Evolutionary conservation across 2,329 filamentous ascomycete genomes (phyloP), one percentile per base, ranked within the genome.

Genomic region (Epichloe coenophiala): DNA sequence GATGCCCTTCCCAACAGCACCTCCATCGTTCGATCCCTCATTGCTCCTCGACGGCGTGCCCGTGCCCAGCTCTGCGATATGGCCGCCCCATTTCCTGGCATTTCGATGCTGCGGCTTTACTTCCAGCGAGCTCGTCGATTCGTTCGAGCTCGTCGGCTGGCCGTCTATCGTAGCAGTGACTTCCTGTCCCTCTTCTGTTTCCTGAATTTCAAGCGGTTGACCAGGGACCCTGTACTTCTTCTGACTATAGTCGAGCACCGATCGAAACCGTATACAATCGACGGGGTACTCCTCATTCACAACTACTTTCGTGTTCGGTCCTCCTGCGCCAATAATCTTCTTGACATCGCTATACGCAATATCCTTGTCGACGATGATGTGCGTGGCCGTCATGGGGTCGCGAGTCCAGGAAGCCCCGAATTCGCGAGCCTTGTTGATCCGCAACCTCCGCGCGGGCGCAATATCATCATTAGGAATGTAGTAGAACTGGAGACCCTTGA

Each of bases 401-500:
- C 74, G 75, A 31, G 80, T 76, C 82, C 89, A 93, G 1, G 63
- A 68, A 1, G 84, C 91, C 42, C 91, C 91, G 62, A 82, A 82
- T 59, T 88, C 81, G 48, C 80, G 75, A 0, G 86, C 83, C 63
- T 84, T 89, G 33, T 76, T 76, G 48, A 96, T 95, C 4, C 86
- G 81, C 52, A 82, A 66, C 50, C 78, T 78, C 39, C 90, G 78
- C 7, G 77, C 72, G 11, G 77, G 76, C 35, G 83, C 78, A 45
- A 85, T 75, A 55, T 91, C 84, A 55, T 88, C 80, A 56, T 93
- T 86, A 0, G 89, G 91, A 5, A 95, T 79, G 63, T 93, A 95
- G 66, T 80, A 86, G 56, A 88, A 84, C 0, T 68, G 63, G n/a
- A 86, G 64, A 0, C 68, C 74, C 43, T 69, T 73, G 61, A 89